Conservation (phyloP, 768 basidiomycete species). For the Mycena haematopus region DNA sequence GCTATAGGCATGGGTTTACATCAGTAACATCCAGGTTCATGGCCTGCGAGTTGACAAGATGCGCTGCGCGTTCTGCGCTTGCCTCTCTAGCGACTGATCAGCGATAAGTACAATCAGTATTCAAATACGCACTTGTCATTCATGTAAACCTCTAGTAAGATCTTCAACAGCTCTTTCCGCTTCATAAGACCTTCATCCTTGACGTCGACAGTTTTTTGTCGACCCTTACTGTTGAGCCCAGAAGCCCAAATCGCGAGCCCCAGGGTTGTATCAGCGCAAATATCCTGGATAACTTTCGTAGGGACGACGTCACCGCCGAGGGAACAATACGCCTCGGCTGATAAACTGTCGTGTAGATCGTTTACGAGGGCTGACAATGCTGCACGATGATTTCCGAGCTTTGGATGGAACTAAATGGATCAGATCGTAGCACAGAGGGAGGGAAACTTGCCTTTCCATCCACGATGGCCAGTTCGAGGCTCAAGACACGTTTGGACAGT, state of each 20-base stretch:
- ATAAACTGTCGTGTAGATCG: constrained; percentile 71
- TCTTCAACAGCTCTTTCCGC: constrained; percentile 62
- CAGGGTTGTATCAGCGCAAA: constrained; percentile 56
- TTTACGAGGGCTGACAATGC: constrained; percentile 74
- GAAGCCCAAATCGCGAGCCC: constrained; percentile 63
- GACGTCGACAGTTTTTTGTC: constrained; percentile 39
- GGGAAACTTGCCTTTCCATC: constrained; percentile 70
- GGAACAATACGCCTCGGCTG: constrained; percentile 88
- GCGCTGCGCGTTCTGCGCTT: constrained; percentile 64
- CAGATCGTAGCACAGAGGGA: neutral
- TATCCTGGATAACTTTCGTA: constrained; percentile 55
- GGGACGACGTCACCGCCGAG: constrained; percentile 79
- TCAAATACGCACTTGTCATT: constrained; percentile 62
- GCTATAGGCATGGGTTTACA: constrained; percentile 51
- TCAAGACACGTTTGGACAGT: constrained; percentile 56
- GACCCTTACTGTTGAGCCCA: constrained; percentile 42
- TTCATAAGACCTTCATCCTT: constrained; percentile 53
- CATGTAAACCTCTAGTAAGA: constrained; percentile 85
- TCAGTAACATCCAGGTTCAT: constrained; percentile 78
- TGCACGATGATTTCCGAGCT: constrained; percentile 57
- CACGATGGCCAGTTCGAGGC: constrained; percentile 78
- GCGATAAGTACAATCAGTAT: neutral
- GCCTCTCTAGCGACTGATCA: constrained; percentile 46
- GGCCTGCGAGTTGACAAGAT: constrained; percentile 80
- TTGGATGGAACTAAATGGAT: neutral